Evolutionary conservation across 805 yeast species (phyloP).

Genomic region (Saccharomycopsis sp.): DNA sequence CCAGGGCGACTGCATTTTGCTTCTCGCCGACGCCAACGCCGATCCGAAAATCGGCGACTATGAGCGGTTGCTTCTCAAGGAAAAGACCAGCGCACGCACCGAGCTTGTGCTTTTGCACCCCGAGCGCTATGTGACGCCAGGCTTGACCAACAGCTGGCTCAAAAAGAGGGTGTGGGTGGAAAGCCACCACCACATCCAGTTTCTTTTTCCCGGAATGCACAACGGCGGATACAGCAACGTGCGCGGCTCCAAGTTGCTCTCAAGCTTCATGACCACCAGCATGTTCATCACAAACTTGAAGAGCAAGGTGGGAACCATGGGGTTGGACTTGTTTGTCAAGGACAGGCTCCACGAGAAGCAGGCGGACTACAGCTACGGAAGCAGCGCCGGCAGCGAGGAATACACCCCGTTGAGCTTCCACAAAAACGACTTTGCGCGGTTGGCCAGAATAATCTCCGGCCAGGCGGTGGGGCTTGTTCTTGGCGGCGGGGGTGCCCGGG

Average conservation of each 20-base stretch:
- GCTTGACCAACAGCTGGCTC: conserved; percentile 79
- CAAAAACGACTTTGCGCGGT: conserved; percentile 81
- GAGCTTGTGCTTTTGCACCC: conserved; percentile 82
- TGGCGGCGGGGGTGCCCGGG: conserved; percentile 98
- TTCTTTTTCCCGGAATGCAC: conserved; percentile 34
- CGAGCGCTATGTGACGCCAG: conserved; percentile 76
- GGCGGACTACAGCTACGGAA: not conserved
- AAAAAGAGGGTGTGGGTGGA: conserved; percentile 85
- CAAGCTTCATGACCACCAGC: not conserved
- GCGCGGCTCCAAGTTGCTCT: not conserved
- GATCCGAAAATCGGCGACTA: conserved; percentile 77
- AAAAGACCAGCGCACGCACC: conserved; percentile 79
- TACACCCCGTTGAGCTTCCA: conserved; percentile 30
- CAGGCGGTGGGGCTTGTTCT: conserved; percentile 90
- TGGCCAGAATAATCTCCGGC: conserved; percentile 86
- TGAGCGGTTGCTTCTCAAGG: conserved; percentile 66
- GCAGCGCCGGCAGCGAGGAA: not conserved
- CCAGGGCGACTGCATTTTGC: conserved; percentile 90
- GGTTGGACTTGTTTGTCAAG: not conserved
- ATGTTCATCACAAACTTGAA: not conserved
- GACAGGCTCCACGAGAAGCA: not conserved
- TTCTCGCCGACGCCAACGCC: conserved; percentile 77
- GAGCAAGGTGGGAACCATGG: not conserved
- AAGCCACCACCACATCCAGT: conserved; percentile 86
- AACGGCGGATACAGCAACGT: not conserved